Evolutionary conservation across 2,329 filamentous ascomycete genomes (phyloP).

Genomic region (Pseudocercospora ulei): DNA sequence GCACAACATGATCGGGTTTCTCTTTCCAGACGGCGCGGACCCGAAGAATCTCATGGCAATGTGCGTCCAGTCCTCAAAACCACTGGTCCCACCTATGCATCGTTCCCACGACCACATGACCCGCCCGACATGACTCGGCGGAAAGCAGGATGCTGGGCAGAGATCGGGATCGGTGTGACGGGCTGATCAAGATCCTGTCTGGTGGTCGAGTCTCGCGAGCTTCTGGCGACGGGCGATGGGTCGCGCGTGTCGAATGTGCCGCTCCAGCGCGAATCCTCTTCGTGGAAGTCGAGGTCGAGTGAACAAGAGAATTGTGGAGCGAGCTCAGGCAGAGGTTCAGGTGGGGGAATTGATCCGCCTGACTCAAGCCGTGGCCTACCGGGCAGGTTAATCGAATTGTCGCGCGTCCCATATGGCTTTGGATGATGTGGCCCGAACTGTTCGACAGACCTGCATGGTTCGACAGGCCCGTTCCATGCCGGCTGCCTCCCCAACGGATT

Average conservation of each 20-base stretch:
- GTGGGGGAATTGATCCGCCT: background rate
- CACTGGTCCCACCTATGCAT: too few relatives aligned
- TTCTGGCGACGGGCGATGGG: background rate
- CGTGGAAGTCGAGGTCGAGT: slow-evolving; percentile 1
- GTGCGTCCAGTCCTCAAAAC: background rate
- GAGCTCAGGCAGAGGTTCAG: background rate
- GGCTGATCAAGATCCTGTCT: background rate
- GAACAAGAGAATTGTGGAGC: background rate
- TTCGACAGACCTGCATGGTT: slow-evolving; percentile 1
- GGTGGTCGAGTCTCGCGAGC: background rate
- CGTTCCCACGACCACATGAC: too few relatives aligned
- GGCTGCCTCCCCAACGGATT: too few relatives aligned
- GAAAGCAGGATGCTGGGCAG: background rate
- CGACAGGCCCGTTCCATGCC: background rate
- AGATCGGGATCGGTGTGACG: background rate
- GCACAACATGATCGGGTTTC: slow-evolving; percentile 5
- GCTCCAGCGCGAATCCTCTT: slow-evolving; percentile 3
- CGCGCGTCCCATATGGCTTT: background rate
- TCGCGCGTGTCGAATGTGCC: background rate
- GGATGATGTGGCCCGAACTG: too few relatives aligned
- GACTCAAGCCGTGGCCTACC: background rate
- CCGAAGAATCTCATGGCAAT: background rate
- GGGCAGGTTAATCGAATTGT: background rate
- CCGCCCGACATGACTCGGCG: background rate
- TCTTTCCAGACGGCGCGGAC: background rate